Base-by-base conservation (phyloP, 2,329 filamentous ascomycete genomes). In the Colletotrichum chlorophyti region DNA sequence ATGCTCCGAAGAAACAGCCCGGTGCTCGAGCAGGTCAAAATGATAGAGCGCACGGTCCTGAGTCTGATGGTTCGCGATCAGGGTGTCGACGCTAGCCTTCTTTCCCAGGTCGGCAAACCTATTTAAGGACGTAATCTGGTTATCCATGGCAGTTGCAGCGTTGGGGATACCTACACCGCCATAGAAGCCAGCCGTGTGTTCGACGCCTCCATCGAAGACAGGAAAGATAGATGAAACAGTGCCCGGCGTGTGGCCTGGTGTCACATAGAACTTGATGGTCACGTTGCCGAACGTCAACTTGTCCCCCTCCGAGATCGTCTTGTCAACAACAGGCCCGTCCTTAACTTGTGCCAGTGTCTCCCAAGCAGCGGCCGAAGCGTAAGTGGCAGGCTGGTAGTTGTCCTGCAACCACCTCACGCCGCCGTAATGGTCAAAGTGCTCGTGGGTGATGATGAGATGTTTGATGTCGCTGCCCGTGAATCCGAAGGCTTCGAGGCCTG, bases 401-500 rank as follows among this genome's bases (percentile, higher is more conserved):
- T 67, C 58, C 37, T 70, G 66, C 0, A 69, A 53, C 46, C 64
- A 70, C 6, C 58, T 40, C 1, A 58, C 66, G 2, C 68, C 67
- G 9, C 67, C 67, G 9, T 68, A 69, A 53, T 70, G 67, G 47
- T 69, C 68, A 14, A 51, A 63, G 41, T 70, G 67, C 59, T 69
- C 67, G 27, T 70, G 68, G 1, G 66, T 69, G 46, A 69, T 64
- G 53, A 69, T 42, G 1, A 70, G 43, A 8, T 63, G 65, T 40
- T 79, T 65, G 12, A 70, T 63, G 38, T 69, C 65, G 6, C n/a
- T 37, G 9, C 62, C 62, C 0, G 45, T 43, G 47, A 62, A 69
- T 3, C 65, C 65, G 14, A 68, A 64, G 3, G 50, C 38, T 26
- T 57, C 32, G 3, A 61, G 43, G 8, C 40, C 37, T 12, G 50